Base-by-base conservation (phyloP, 441 rosid species). In the Euphorbia celastroides region DNA sequence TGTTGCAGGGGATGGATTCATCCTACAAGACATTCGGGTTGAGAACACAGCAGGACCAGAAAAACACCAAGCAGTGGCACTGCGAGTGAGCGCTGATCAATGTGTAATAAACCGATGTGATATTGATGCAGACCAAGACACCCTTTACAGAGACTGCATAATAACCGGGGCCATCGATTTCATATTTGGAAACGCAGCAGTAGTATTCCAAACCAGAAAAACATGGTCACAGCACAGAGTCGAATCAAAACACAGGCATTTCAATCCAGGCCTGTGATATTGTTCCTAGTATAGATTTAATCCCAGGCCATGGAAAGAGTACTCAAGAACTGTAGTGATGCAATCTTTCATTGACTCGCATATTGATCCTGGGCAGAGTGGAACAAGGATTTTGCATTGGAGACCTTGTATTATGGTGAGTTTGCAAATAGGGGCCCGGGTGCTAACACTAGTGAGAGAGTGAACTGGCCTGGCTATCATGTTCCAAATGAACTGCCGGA, bases 141-240 rank as follows among this genome's bases (percentile, higher is more conserved):
- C 96, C 12, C 64, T 91, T 14, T 87, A 85, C 67, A 65, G 83
- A 44, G 80, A 85, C 65, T 88, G 92, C 23, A 83, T 86, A 23
- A 74, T 91, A 3, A 2, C 75, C 0, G 93, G 93, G 5, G 87
- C 93, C 0, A 25, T 87, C 12, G 97, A 91, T 74, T 88, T 91
- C 78, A 87, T 91, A 67, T 91, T 88, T 0, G 93, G 97, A 0
- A 90, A 88, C 16, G 93, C 96, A 0, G 69, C 96, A 0, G 86
- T 88, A 0, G 23, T 91, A 51, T 83, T 91, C 66, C 97, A 91
- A 57, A 91, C 68, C 88, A 88, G 59, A 69, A 79, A 55, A 86
- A 80, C 73, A 75, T 78, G 0, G 69, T 91, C 16, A 63, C 92
- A 0, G 92, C 93, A 0, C 90, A 87, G 96, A 88, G 38, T 58